These are phyloP conservation scores for Neltuma alba DNA, from an alignment of 306 rosid genomes.

Conservation along the genomic window DNA sequence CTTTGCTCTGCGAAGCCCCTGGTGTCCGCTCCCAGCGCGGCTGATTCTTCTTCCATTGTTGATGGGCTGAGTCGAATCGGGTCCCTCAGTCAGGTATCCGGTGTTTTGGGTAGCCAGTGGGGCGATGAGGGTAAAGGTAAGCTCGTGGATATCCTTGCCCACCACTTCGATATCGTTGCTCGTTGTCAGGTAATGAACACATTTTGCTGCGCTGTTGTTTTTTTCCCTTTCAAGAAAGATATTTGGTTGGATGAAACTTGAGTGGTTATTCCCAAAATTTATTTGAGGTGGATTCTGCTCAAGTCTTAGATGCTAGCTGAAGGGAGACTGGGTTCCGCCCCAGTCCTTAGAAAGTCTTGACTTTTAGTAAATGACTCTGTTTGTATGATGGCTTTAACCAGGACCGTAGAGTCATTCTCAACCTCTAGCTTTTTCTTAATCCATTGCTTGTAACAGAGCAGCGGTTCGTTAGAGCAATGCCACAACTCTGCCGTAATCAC, in stretches of 20 bases:
- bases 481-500: not conserved
- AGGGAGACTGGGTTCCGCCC: not conserved
- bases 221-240: not conserved
- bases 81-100: constrained; percentile 80
- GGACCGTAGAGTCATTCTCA: not conserved
- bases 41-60: constrained; percentile 41
- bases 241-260: too few relatives aligned
- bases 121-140: constrained; percentile 99
- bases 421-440: too few relatives aligned
- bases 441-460: not conserved
- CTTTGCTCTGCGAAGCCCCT: constrained; percentile 58
- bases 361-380: not conserved
- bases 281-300: constrained; percentile 21
- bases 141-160: constrained; percentile 86
- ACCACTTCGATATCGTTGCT: constrained; percentile 89
- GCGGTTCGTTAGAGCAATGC: not conserved
- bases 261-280: constrained; percentile 12
- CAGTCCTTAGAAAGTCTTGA: not conserved
- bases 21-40: constrained; percentile 50
- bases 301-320: not conserved
- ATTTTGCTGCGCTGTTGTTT: not conserved
- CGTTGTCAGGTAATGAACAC: constrained; percentile 81
- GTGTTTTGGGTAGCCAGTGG: constrained; percentile 94
- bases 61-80: constrained; percentile 51
- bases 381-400: too few relatives aligned